Conservation (phyloP, 2,329 filamentous ascomycete species). For the Bisporella sp. region DNA sequence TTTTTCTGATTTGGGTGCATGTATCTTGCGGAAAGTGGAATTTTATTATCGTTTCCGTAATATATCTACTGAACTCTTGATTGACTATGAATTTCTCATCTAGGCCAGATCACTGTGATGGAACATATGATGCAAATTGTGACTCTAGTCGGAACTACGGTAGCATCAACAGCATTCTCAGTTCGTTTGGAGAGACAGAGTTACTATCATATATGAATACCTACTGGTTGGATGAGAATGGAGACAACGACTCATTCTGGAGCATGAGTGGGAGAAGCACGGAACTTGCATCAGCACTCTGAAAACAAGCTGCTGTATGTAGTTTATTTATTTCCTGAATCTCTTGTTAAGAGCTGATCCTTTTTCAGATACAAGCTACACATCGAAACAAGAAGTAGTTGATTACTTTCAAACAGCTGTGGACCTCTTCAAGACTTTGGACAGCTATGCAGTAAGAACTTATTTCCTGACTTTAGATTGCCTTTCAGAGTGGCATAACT, state of each 20-base stretch:
- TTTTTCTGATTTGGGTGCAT: too few relatives aligned
- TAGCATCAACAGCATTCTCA: conserved; percentile 57
- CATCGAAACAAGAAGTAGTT: conserved; percentile 54
- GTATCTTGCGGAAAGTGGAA: too few relatives aligned
- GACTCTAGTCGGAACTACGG: conserved; percentile 55
- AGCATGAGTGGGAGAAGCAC: conserved; percentile 70
- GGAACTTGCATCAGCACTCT: conserved; percentile 68
- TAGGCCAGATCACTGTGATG: conserved; percentile 57
- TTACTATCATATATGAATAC: conserved; percentile 59
- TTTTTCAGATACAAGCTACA: conserved; percentile 42
- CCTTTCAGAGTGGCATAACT: neutral
- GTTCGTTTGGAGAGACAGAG: conserved; percentile 43
- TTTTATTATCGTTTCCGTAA: too few relatives aligned
- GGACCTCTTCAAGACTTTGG: conserved; percentile 57
- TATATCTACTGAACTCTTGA: too few relatives aligned
- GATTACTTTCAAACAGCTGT: conserved; percentile 65
- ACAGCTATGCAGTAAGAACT: conserved; percentile 50
- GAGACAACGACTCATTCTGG: conserved; percentile 57
- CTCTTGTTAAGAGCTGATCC: too few relatives aligned
- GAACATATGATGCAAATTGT: conserved; percentile 60
- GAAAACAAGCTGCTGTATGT: conserved; percentile 51
- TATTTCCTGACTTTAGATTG: neutral
- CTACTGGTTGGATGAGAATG: conserved; percentile 55
- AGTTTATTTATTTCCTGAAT: neutral
- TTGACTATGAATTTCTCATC: too few relatives aligned